Base-by-base conservation (phyloP, 108 stramenopile genomes). In the Bacterosira constricta region DNA sequence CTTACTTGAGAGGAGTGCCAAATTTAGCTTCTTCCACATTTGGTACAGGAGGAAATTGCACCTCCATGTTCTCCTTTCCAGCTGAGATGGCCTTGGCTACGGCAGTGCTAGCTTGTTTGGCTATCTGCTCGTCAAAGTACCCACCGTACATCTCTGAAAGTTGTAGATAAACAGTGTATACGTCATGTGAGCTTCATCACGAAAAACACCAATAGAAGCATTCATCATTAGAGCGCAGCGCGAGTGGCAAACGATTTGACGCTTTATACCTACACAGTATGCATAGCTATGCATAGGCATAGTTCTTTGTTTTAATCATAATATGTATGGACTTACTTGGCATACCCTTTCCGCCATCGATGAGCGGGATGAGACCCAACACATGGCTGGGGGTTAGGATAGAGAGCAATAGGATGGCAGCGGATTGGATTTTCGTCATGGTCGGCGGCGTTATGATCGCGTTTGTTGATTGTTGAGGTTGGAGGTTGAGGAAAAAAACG, bases 11-110 rank as follows among this genome's bases (percentile, higher is more conserved):
- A 13, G 90, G 90, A n/a, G 94, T 95, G 20, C 90, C 89, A 73
- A 89, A 88, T 60, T 77, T 85, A 6, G 84, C 90, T 71, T 91
- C 90, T 45, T 93, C 92, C 4, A 93, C 82, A 64, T 93, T 93
- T 2, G 92, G 92, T 6, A 92, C 86, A 0, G 92, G 81, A 23
- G 92, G 92, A 52, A 93, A 89, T 26, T 93, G 77, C 21, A 93
- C 86, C 45, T 93, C 89, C 36, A 93, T 90, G 47, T 90, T 90
- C 23, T 49, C 78, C 51, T 85, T 85, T 26, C 89, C 89, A 8
- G 89, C 77, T 2, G 84, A 58, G 39, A 93, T 77, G 9, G 92
- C 92, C 46, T 79, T 81, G 12, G 77, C 71, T 3, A 93, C 74
- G 37, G 89, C 88, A 6, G 87, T 69, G 7, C 56, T 39, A 6